Conservation (phyloP, 2,329 filamentous ascomycete genomes). For the Neopestalotiopsis sp. region DNA sequence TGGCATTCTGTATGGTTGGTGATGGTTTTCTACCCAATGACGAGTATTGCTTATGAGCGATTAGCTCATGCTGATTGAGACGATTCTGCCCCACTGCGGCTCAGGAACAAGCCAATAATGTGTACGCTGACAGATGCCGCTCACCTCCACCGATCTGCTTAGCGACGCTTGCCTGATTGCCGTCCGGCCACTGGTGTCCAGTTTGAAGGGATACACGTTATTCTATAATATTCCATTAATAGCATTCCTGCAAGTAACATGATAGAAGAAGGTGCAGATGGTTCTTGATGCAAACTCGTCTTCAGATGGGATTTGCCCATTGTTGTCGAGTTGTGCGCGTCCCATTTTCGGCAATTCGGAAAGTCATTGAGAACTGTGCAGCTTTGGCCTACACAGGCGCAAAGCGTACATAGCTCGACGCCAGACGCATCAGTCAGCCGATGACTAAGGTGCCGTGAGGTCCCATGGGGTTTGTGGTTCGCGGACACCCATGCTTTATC, state of each 20-base stretch:
- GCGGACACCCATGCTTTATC: no score
- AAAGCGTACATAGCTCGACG: background rate
- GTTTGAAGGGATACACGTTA: no score
- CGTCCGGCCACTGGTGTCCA: no score
- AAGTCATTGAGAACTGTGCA: background rate
- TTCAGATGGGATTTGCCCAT: no score
- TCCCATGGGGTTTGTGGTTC: no score
- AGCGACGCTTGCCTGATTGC: no score
- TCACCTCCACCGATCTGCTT: background rate
- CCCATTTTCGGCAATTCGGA: no score
- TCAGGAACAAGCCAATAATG: background rate
- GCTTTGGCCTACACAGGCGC: background rate
- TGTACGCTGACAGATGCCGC: background rate
- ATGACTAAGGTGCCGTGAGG: background rate
- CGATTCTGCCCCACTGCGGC: background rate
- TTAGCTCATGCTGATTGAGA: constrained; percentile 35
- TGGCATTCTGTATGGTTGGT: constrained; percentile 15
- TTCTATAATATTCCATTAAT: no score
- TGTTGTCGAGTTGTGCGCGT: no score
- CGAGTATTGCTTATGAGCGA: constrained; percentile 28
- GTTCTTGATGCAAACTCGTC: no score
- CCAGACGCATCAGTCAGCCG: background rate
- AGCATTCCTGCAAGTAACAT: no score
- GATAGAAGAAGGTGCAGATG: no score
- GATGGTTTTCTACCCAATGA: constrained; percentile 10